Evolutionary conservation across 768 basidiomycete species (phyloP).

Genomic region (Hemileccinum rubropunctum): DNA sequence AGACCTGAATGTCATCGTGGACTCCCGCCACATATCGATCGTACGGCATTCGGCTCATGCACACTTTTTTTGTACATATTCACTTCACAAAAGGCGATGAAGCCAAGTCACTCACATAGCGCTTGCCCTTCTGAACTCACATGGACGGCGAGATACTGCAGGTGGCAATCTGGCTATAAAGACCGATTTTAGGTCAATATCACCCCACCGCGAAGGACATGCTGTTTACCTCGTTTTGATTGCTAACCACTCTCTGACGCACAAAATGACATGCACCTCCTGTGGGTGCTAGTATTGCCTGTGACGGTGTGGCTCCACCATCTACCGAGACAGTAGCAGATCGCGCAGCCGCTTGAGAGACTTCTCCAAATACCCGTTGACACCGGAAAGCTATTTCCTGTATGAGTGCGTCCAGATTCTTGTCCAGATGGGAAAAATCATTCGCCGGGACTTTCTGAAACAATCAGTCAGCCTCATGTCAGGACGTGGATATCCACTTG

Average conservation of each 20-base stretch:
- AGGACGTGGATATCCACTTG: slow-evolving; percentile 22
- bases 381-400: slow-evolving; percentile 61
- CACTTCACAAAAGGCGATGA: slow-evolving; percentile 26
- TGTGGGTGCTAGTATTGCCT: slow-evolving; percentile 32
- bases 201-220: slow-evolving; percentile 22
- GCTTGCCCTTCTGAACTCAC: slow-evolving; percentile 39
- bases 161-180: slow-evolving; percentile 40
- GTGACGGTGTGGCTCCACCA: slow-evolving; percentile 30
- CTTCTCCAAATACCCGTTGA: slow-evolving; percentile 58
- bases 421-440: slow-evolving; percentile 57
- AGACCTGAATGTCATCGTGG: slow-evolving; percentile 42
- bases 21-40: slow-evolving; percentile 37
- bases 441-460: slow-evolving; percentile 45
- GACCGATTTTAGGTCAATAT: slow-evolving; percentile 28
- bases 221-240: slow-evolving; percentile 49
- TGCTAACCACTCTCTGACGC: slow-evolving; percentile 52
- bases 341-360: slow-evolving; percentile 61
- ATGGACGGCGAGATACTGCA: slow-evolving; percentile 53
- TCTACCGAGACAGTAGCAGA: slow-evolving; percentile 44
- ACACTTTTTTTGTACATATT: slow-evolving; percentile 47
- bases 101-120: slow-evolving; percentile 43
- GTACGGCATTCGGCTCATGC: slow-evolving; percentile 53
- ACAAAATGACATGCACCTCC: slow-evolving; percentile 35
- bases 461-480: slow-evolving; percentile 30
- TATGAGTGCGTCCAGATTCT: slow-evolving; percentile 65